Evolutionary conservation across 202 grass and related monocot genomes (phyloP).

Genomic region (Brachypodium distachyon): DNA sequence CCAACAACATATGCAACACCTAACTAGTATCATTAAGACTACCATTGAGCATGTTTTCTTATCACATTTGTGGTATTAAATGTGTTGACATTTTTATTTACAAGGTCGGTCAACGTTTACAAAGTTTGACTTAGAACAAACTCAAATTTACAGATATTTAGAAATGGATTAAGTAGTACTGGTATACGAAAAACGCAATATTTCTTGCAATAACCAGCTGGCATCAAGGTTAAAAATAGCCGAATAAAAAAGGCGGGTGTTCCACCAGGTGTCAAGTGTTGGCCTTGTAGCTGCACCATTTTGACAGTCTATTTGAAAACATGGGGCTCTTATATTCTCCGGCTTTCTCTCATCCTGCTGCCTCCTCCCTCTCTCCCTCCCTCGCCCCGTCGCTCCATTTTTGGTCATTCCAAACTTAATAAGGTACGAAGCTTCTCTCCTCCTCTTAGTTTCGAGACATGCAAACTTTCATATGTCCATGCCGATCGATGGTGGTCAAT

Average conservation of each 20-base stretch:
- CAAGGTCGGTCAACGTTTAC: too few species aligned
- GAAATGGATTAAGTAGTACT: too few species aligned
- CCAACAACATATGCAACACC: too few species aligned
- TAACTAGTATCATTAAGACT: too few species aligned
- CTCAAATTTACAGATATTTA: too few species aligned
- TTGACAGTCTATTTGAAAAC: constrained; percentile 36
- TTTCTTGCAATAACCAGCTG: background rate
- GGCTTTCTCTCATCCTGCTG: constrained; percentile 31
- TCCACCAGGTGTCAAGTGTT: constrained; percentile 23
- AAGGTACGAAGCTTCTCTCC: constrained; percentile 10
- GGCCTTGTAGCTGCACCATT: background rate
- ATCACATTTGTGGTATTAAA: too few species aligned
- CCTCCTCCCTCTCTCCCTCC: background rate
- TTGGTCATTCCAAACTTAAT: constrained; percentile 7
- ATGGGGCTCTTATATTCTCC: constrained; percentile 41
- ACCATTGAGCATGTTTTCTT: too few species aligned
- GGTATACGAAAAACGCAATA: too few species aligned
- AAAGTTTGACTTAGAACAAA: too few species aligned
- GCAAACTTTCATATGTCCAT: background rate
- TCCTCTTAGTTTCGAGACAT: constrained; percentile 24
- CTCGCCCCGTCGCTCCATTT: background rate
- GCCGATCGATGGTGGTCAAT: constrained; percentile 6
- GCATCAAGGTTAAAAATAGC: constrained; percentile 10
- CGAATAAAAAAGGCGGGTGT: background rate
- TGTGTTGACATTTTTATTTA: too few species aligned